Percentiles rank a stretch among this genome's conserved stretches.
Conservation (phyloP, 768 basidiomycete genomes). For the Phallus indusiatus region DNA sequence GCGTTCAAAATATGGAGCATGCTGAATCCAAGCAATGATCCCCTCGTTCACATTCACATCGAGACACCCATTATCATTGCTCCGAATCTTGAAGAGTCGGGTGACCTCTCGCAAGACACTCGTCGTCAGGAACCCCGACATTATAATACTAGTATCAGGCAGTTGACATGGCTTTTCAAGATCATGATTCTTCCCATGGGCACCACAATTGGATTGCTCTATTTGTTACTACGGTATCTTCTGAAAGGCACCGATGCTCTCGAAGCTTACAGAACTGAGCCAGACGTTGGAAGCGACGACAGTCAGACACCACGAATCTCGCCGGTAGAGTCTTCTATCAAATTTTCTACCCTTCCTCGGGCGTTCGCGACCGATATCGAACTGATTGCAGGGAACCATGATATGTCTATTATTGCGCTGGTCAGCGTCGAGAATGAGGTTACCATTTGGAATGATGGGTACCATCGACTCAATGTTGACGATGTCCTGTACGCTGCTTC, state of each 20-base stretch:
- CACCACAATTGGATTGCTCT: constrained; percentile 63
- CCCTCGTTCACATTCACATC: constrained; percentile 66
- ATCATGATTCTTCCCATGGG: constrained; percentile 82
- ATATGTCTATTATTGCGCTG: constrained; percentile 56
- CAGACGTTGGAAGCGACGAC: constrained; percentile 40
- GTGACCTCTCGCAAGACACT: constrained; percentile 13
- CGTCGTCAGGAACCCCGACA: constrained; percentile 3
- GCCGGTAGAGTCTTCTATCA: constrained; percentile 33
- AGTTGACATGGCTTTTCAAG: constrained; percentile 66
- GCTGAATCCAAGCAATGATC: constrained; percentile 58
- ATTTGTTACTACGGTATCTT: constrained; percentile 71
- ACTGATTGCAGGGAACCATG: constrained; percentile 58
- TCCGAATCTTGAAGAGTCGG: constrained; percentile 36
- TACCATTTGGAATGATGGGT: constrained; percentile 47
- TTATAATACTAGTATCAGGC: constrained; percentile 38
- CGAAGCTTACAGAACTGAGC: constrained; percentile 62
- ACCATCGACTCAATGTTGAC: constrained; percentile 40
- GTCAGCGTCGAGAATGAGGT: constrained; percentile 76
- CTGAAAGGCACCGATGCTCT: constrained; percentile 87
- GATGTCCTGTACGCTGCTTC: constrained; percentile 41
- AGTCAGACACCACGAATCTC: constrained; percentile 22
- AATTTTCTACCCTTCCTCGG: constrained; percentile 70
- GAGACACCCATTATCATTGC: constrained; percentile 74
- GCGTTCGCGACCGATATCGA: constrained; percentile 77
- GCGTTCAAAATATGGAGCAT: constrained; percentile 68